Evolutionary conservation across 352 stramenopile genomes (phyloP).

Genomic region (Globisporangium cederbergense): DNA sequence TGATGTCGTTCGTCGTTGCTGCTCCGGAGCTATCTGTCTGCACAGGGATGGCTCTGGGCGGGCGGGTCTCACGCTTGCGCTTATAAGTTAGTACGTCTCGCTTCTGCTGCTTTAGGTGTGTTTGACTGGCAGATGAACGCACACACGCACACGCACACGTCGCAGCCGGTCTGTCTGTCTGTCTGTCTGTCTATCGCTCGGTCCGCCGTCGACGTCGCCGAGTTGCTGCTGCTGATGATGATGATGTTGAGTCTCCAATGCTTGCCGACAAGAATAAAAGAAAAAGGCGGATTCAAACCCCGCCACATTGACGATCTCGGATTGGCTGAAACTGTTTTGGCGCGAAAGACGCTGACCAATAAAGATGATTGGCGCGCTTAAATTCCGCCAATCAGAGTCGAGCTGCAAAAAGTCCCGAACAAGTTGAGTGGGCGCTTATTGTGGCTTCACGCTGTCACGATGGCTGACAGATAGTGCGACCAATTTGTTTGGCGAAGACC

Average conservation of each 20-base stretch:
- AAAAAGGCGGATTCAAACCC: constrained; percentile 3
- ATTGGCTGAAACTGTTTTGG: neutral
- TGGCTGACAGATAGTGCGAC: too few species aligned
- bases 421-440: too few species aligned
- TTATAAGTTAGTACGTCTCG: neutral
- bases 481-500: too few species aligned
- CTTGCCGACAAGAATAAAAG: neutral
- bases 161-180: neutral
- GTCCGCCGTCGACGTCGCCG: neutral
- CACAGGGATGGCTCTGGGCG: neutral
- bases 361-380: neutral
- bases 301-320: constrained; percentile 5
- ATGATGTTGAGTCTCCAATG: neutral
- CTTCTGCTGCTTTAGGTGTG: neutral
- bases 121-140: neutral
- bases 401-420: neutral
- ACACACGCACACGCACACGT: neutral
- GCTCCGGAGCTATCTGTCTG: neutral
- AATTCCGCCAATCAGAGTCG: constrained; percentile 11
- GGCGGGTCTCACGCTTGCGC: neutral
- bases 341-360: constrained; percentile 7
- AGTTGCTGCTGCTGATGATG: neutral
- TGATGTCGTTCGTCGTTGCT: neutral
- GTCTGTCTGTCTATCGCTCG: neutral
- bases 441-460: too few species aligned